These are phyloP conservation scores for Tetradesmus obliquus DNA, from an alignment of 139 green algal genomes.

Conservation along the genomic window DNA sequence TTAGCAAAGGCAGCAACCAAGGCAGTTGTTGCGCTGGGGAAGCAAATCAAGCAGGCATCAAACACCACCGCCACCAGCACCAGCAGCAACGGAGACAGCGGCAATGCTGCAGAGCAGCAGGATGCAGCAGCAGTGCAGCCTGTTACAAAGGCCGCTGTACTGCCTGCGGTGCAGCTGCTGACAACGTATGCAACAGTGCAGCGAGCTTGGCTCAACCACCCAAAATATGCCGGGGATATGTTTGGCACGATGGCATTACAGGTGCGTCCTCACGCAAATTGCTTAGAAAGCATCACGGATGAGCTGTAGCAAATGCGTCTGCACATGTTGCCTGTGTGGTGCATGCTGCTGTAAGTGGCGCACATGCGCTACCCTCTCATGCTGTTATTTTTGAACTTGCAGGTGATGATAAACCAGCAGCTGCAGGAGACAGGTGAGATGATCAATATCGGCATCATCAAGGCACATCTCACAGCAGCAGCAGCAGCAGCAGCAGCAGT, in stretches of 20 bases:
- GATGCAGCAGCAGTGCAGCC: neutral
- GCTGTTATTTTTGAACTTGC: neutral
- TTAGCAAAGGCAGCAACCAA: neutral
- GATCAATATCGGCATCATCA: no score
- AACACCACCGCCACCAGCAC: neutral
- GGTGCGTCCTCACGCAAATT: neutral
- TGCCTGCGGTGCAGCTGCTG: neutral
- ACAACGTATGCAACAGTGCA: neutral
- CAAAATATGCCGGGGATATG: neutral
- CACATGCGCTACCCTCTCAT: neutral
- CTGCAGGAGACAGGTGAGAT: neutral
- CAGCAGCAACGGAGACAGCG: neutral
- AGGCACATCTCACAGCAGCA: neutral
- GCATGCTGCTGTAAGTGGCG: neutral
- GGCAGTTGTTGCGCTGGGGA: neutral
- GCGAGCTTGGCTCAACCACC: neutral
- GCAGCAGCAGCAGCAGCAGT: neutral
- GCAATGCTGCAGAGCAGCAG: neutral
- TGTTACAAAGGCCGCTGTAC: neutral
- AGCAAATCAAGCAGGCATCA: neutral
- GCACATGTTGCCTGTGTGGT: neutral
- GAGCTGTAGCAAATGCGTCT: neutral
- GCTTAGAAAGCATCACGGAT: neutral
- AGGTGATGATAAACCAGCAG: neutral
- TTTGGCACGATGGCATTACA: neutral